Base-by-base conservation (phyloP, 176 grass and related monocot genomes). In the Oryza punctata region DNA sequence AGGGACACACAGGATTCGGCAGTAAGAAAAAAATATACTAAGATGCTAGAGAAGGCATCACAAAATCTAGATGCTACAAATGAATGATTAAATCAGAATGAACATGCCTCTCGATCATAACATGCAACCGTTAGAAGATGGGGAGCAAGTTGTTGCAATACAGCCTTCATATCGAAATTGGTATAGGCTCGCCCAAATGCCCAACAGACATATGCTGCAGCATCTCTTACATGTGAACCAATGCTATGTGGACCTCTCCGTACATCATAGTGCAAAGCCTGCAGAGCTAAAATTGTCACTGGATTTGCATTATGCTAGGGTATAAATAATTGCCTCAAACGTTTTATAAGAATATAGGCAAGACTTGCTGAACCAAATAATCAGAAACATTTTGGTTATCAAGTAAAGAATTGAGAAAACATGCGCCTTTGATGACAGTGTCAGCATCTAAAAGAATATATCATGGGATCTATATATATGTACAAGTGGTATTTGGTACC, bases 121-220 rank as follows among this genome's bases (percentile, higher is more conserved):
- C 91, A 98, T 85, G 93, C 85, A 82, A 98, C 96, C 46, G 69
- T 90, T 82, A 98, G 73, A 68, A 98, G 90, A 73, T 94, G 93
- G 49, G 96, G 93, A 90, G 93, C 91, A 85, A 98, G 93, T 79
- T 93, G 91, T 78, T 91, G 85, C 86, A 98, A 88, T 66, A 91
- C 87, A 35, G 57, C 73, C 79, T 93, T 95, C 93, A 95, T 98
- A 81, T 98, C 93, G 47, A 83, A 78, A 79, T 89, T 91, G 43
- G 91, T 93, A 87, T 98, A 98, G 45, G 96, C 93, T 80, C 96
- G 85, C 74, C 96, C 96, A 91, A 98, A 98, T 65, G 96, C 96
- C 96, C 96, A 95, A 74, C 93, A 95, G 35, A 95, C 96, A 85
- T 98, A 98, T 82, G 93, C 96, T 85, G 96, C 96, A 18, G 93